Evolutionary conservation across 192 early-diverging fungal genomes (phyloP), one percentile per base, ranked within the genome.

Genomic region (Backusella luteola): DNA sequence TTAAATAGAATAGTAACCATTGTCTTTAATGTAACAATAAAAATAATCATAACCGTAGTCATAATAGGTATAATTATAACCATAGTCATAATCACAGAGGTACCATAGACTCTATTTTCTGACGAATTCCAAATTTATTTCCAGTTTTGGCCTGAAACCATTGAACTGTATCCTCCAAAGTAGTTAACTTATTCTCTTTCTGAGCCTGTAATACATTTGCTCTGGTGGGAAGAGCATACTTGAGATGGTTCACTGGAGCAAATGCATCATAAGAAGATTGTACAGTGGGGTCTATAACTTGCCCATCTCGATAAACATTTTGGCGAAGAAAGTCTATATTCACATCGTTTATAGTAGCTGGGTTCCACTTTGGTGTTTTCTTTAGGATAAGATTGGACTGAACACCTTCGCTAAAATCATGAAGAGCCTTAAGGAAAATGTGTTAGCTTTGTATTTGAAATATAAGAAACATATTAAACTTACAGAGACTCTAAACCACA

Each of bases 381-480:
- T 94, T 96, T 75, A 90, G 84, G 42, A 97, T 83, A 75, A 99
- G 83, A 42, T 87, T 81, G 17, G 94, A 90, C 9, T 83, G 91
- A 0, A 98, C 95, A 11, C 98, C 97, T 87, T 96, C 95, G 49
- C 84, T 78, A 81, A 99, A 96, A 80, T 99, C 97, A 67, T 88
- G 90, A 5, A 85, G 87, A 19, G 34, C 35, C 85, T 88, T 68
- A 17, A 81, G 3, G 38, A 12, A 39, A 39, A 39, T 7, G 3
- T 39, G 8, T 0, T 9, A 3, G 38, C 3, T 39, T 39, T 39
- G 3, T 39, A 11, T 39, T 39, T 12, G 38, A 39, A 39, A 39
- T 7, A 39, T 39, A 38, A 39, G 59, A 15, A 69, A n/a, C 14
- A 71, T 11, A 66, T 41, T 5, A 15, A 21, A 21, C 66, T 76